Evolutionary conservation across 2,329 filamentous ascomycete genomes (phyloP).

Genomic region (Clonostachys sp.): DNA sequence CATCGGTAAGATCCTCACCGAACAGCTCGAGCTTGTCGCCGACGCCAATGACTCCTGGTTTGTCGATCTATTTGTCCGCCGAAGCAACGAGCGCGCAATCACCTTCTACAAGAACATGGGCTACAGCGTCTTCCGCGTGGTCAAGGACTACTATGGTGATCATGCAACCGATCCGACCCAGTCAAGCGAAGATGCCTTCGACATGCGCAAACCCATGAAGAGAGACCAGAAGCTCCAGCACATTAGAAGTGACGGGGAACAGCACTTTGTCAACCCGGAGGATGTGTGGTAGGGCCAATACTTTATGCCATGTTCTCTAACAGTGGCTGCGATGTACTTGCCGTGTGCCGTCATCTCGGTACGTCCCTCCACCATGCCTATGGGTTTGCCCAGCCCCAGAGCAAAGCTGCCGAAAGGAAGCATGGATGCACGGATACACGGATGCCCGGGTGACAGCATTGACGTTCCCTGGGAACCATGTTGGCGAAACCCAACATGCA

Average conservation of each 20-base stretch:
- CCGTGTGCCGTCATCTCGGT: background rate
- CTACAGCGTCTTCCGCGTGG: constrained; percentile 84
- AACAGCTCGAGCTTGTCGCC: constrained; percentile 76
- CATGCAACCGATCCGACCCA: constrained; percentile 62
- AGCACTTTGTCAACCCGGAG: constrained; percentile 70
- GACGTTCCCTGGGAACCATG: too few relatives aligned
- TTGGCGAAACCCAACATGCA: too few relatives aligned
- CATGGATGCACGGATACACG: too few relatives aligned
- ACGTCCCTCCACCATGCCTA: constrained; percentile 12
- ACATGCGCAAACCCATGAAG: constrained; percentile 91
- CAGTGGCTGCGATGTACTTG: background rate
- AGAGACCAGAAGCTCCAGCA: constrained; percentile 74
- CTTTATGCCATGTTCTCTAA: background rate
- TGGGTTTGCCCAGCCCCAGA: too few relatives aligned
- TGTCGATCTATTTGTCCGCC: constrained; percentile 88
- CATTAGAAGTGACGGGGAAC: constrained; percentile 75
- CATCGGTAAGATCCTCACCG: constrained; percentile 77
- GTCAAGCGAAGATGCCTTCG: constrained; percentile 80
- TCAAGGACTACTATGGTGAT: constrained; percentile 91
- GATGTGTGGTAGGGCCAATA: constrained; percentile 71
- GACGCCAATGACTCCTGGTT: constrained; percentile 88
- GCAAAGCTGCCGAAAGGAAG: too few relatives aligned
- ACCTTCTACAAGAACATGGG: constrained; percentile 86
- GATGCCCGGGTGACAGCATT: too few relatives aligned
- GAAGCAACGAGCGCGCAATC: constrained; percentile 83